These are phyloP conservation scores for Apiospora arundinis DNA, from an alignment of 2,329 filamentous ascomycete genomes.

Conservation along the genomic window DNA sequence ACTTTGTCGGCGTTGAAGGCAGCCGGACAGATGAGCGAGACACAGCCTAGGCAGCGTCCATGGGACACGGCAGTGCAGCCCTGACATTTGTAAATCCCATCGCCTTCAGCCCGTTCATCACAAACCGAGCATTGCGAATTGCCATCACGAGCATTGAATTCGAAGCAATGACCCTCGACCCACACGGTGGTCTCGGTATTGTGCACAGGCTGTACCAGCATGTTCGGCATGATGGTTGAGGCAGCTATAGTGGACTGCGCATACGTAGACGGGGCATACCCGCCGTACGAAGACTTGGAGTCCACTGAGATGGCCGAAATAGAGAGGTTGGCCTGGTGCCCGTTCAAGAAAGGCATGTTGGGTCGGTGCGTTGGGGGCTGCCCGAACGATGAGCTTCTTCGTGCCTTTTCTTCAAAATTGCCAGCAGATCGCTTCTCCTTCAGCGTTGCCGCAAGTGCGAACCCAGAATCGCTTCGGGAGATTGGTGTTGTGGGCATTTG, in stretches of 20 bases:
- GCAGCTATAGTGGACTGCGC: slow-evolving; percentile 86
- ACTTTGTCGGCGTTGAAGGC: slow-evolving; percentile 69
- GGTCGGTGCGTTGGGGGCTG: slow-evolving; percentile 71
- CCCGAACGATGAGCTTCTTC: slow-evolving; percentile 93
- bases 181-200: slow-evolving; percentile 82
- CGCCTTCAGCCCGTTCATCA: slow-evolving; percentile 73
- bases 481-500: slow-evolving; percentile 76
- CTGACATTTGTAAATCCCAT: slow-evolving; percentile 77
- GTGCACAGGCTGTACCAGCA: slow-evolving; percentile 78
- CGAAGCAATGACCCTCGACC: slow-evolving; percentile 85
- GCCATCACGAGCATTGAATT: slow-evolving; percentile 65
- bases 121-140: slow-evolving; percentile 73
- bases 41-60: slow-evolving; percentile 65
- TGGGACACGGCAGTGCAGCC: slow-evolving; percentile 67
- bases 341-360: slow-evolving; percentile 75
- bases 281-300: slow-evolving; percentile 74
- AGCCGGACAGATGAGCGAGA: slow-evolving; percentile 67
- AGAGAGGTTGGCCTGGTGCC: slow-evolving; percentile 64
- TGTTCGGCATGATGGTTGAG: slow-evolving; percentile 85
- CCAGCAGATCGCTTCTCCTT: slow-evolving; percentile 94
- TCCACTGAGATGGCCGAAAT: slow-evolving; percentile 66
- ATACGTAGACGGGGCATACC: slow-evolving; percentile 84
- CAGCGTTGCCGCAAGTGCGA: slow-evolving; percentile 82
- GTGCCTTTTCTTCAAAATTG: slow-evolving; percentile 76
- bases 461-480: slow-evolving; percentile 92